These are phyloP conservation scores for Aspergillus chevalieri DNA, from an alignment of 2,329 filamentous ascomycete genomes.

Conservation along the genomic window DNA sequence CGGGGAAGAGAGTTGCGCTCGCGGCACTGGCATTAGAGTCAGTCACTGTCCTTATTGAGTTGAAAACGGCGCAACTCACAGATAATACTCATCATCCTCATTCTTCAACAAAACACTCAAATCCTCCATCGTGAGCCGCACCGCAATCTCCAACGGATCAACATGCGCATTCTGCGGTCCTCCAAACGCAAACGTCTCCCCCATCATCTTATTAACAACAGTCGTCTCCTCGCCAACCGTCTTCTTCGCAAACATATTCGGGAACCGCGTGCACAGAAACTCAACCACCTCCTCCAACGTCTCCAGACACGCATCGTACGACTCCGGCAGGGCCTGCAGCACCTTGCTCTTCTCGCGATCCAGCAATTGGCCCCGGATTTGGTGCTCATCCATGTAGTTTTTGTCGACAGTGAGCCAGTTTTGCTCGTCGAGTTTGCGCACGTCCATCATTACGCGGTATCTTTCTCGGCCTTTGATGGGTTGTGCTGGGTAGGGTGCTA, in stretches of 20 bases:
- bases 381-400: slow-evolving; percentile 41
- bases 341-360: slow-evolving; percentile 35
- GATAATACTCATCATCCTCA: slow-evolving; percentile 42
- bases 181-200: slow-evolving; percentile 39
- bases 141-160: slow-evolving; percentile 46
- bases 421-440: slow-evolving; percentile 39
- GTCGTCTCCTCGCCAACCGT: slow-evolving; percentile 19
- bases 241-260: slow-evolving; percentile 36
- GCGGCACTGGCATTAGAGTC: slow-evolving; percentile 35
- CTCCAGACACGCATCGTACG: slow-evolving; percentile 43
- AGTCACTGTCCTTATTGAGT: neutral
- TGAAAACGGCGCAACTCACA: slow-evolving; percentile 29
- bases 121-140: slow-evolving; percentile 48
- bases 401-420: slow-evolving; percentile 48
- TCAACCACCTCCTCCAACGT: slow-evolving; percentile 40
- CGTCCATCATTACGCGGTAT: slow-evolving; percentile 44
- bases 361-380: slow-evolving; percentile 38
- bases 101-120: slow-evolving; percentile 45
- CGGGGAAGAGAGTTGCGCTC: slow-evolving; percentile 49
- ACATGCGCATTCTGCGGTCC: slow-evolving; percentile 22
- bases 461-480: slow-evolving; percentile 34
- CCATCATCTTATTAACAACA: slow-evolving; percentile 40
- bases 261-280: slow-evolving; percentile 42
- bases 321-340: slow-evolving; percentile 41
- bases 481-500: slow-evolving; percentile 33